Evolutionary conservation across 2,329 filamentous ascomycete genomes (phyloP).

Genomic region (Fusarium setosum): DNA sequence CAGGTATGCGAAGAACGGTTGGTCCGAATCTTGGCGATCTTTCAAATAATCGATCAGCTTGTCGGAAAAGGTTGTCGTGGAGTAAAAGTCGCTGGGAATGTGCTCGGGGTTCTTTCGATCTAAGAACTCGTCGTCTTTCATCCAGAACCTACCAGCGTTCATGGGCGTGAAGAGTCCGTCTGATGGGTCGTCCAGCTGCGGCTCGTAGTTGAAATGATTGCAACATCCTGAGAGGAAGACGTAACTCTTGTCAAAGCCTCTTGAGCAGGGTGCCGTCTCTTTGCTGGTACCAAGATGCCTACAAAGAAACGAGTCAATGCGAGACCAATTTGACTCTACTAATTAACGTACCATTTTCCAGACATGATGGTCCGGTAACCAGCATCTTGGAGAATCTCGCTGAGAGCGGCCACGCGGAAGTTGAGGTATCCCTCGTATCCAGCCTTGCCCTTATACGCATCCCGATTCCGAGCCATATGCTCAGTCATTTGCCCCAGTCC

Average conservation of each 20-base stretch:
- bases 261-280: constrained; percentile 19
- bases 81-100: constrained; percentile 63
- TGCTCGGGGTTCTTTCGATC: constrained; percentile 42
- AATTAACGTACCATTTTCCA: constrained; percentile 41
- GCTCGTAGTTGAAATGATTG: constrained; percentile 68
- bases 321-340: fast-evolving
- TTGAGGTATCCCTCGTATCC: constrained; percentile 48
- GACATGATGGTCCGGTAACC: constrained; percentile 48
- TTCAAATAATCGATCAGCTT: constrained; percentile 62
- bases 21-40: constrained; percentile 38
- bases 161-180: constrained; percentile 4
- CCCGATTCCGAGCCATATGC: constrained; percentile 20
- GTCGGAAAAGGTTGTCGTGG: constrained; percentile 62
- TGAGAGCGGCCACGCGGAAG: constrained; percentile 43
- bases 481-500: constrained; percentile 66
- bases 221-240: constrained; percentile 55
- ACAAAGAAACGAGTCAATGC: neutral
- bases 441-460: constrained; percentile 4
- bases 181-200: constrained; percentile 41
- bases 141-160: constrained; percentile 46
- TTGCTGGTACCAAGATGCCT: constrained; percentile 31
- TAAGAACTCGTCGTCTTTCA: constrained; percentile 54
- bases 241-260: constrained; percentile 56
- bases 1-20: neutral
- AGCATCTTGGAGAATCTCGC: constrained; percentile 43